phyloP scores from a whole-genome alignment of 2,329 filamentous ascomycete genomes.

The Ophiostoma fasciatum region DNA sequence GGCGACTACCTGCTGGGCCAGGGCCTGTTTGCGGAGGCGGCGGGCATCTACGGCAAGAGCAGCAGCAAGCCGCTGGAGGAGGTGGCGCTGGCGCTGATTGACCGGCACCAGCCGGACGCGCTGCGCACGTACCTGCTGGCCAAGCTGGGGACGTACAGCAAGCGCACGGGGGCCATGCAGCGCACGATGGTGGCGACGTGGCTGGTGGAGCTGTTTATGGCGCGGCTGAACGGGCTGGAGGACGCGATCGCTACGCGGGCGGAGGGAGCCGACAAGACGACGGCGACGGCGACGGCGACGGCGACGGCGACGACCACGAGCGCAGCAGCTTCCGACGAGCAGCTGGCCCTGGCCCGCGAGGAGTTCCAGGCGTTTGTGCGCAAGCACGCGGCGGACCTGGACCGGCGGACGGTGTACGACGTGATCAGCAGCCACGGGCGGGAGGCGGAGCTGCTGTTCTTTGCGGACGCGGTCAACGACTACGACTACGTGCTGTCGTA shows the following conservation, averaged over 20 bases:
- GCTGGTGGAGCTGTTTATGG: conserved; percentile 94
- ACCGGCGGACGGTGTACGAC: conserved; percentile 86
- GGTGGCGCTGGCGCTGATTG: conserved; percentile 80
- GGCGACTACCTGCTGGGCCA: conserved; percentile 77
- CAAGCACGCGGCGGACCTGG: conserved; percentile 74
- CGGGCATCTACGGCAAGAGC: conserved; percentile 81
- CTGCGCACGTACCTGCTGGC: conserved; percentile 78
- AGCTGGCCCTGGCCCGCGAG: conserved; percentile 53
- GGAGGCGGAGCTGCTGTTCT: conserved; percentile 84
- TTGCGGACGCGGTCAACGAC: conserved; percentile 76
- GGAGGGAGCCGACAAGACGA: conserved; percentile 47
- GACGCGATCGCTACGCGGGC: conserved; percentile 86
- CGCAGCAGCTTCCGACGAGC: conserved; percentile 51
- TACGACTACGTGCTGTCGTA: conserved; percentile 92
- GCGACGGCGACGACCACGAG: conserved; percentile 61
- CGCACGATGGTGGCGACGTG: conserved; percentile 89
- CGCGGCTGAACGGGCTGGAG: conserved; percentile 85
- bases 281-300: background rate
- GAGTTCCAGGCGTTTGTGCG: conserved; percentile 83
- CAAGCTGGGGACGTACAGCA: conserved; percentile 59
- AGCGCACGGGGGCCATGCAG: conserved; percentile 79
- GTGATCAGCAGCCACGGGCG: conserved; percentile 90
- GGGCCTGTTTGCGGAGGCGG: conserved; percentile 72
- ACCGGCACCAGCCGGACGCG: conserved; percentile 79
- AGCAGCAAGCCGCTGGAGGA: conserved; percentile 97